Percentiles rank a stretch among this genome's conserved stretches.
These are phyloP conservation scores for Keithomyces neogunnii DNA, from an alignment of 2,329 filamentous ascomycete species.

Conservation along the genomic window DNA sequence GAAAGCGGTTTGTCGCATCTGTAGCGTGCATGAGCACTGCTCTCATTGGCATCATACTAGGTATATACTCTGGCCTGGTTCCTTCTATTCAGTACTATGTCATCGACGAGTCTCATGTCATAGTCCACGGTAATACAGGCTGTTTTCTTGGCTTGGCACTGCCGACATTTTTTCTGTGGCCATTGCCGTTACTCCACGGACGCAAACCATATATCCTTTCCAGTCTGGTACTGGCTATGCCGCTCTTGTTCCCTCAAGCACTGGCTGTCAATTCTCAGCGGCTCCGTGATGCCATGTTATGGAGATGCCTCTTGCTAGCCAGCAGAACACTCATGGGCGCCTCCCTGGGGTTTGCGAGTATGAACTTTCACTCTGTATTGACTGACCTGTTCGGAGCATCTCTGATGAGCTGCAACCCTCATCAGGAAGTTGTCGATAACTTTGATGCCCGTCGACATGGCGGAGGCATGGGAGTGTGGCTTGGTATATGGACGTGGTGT, in stretches of 20 bases:
- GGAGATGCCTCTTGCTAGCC: slow-evolving; percentile 52
- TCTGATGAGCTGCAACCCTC: slow-evolving; percentile 61
- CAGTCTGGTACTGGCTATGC: slow-evolving; percentile 60
- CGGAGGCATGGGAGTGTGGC: slow-evolving; percentile 72
- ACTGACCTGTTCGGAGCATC: slow-evolving; percentile 71
- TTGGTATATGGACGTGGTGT: slow-evolving; percentile 71
- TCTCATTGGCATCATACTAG: slow-evolving; percentile 60
- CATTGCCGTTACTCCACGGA: slow-evolving; percentile 65
- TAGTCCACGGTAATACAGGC: slow-evolving; percentile 65
- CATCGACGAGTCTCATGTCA: slow-evolving; percentile 57
- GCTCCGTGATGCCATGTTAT: slow-evolving; percentile 46
- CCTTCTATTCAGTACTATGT: slow-evolving; percentile 74
- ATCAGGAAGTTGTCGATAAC: slow-evolving; percentile 60
- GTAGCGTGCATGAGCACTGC: slow-evolving; percentile 67
- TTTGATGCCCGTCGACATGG: slow-evolving; percentile 66
- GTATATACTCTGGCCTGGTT: slow-evolving; percentile 70
- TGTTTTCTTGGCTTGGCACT: slow-evolving; percentile 65
- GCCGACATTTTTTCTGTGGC: slow-evolving; percentile 64
- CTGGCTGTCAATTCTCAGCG: slow-evolving; percentile 51
- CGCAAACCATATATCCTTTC: slow-evolving; percentile 69
- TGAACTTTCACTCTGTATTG: slow-evolving; percentile 65
- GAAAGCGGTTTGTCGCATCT: slow-evolving; percentile 60
- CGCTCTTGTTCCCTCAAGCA: slow-evolving; percentile 68
- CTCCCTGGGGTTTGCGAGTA: slow-evolving; percentile 64
- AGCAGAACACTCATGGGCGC: slow-evolving; percentile 59